Percentiles rank a stretch among this genome's conserved stretches.
These are phyloP conservation scores for Colletotrichum shisoi DNA, from an alignment of 2,329 filamentous ascomycete genomes.

Conservation along the genomic window DNA sequence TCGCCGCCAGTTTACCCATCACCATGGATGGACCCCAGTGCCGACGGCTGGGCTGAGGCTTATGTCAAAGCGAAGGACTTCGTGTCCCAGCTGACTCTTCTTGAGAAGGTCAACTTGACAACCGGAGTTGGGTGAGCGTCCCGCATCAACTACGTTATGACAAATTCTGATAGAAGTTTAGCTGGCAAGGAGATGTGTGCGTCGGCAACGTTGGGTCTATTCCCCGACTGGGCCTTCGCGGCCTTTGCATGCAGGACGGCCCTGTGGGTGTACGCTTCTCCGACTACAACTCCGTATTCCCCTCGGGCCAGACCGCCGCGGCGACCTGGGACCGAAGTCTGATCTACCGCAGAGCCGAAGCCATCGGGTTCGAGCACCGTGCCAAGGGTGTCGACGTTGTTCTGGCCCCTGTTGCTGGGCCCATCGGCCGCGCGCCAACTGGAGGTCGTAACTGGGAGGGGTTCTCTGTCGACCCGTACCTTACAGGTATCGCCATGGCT, in stretches of 20 bases:
- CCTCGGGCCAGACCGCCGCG: constrained; percentile 78
- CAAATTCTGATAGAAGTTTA: constrained; percentile 46
- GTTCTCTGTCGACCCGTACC: constrained; percentile 74
- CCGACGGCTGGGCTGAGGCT: constrained; percentile 76
- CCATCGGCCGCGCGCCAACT: constrained; percentile 56
- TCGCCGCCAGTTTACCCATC: constrained; percentile 79
- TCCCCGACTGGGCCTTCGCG: constrained; percentile 72
- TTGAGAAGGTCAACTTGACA: constrained; percentile 94
- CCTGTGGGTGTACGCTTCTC: constrained; percentile 79
- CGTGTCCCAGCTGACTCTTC: constrained; percentile 81
- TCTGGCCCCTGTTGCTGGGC: constrained; percentile 61
- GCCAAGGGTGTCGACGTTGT: constrained; percentile 80
- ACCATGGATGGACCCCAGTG: constrained; percentile 81
- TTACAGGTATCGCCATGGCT: constrained; percentile 75
- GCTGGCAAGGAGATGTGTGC: constrained; percentile 74
- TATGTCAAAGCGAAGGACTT: constrained; percentile 79
- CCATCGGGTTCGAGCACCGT: constrained; percentile 68
- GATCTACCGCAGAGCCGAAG: constrained; percentile 61
- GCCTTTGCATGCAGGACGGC: constrained; percentile 86
- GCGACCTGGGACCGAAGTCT: constrained; percentile 82
- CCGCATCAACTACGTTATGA: constrained; percentile 14
- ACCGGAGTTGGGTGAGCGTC: constrained; percentile 79
- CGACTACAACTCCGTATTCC: constrained; percentile 84
- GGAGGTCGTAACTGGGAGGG: constrained; percentile 71
- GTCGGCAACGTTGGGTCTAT: constrained; percentile 79